Percentiles rank a stretch among this genome's conserved stretches.
These are phyloP conservation scores for Fomitiporia mediterranea DNA, from an alignment of 1,284 basidiomycete species.

Conservation along the genomic window DNA sequence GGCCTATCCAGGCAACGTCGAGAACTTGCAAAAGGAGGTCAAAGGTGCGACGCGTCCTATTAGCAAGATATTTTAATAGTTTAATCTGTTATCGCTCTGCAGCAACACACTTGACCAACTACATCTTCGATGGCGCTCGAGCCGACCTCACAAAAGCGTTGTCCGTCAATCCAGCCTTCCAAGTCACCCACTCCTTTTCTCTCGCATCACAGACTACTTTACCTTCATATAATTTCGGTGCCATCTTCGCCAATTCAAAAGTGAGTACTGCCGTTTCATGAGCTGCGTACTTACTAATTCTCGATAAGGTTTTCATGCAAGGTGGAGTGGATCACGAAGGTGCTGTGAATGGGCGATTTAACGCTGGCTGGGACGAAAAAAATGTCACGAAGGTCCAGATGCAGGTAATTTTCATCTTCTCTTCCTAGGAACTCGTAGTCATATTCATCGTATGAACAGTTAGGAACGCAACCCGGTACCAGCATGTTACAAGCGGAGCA, in stretches of 20 bases:
- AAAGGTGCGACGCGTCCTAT: slow-evolving; percentile 53
- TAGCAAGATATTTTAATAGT: too few species aligned
- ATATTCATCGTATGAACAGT: slow-evolving; percentile 20
- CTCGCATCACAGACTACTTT: slow-evolving; percentile 74
- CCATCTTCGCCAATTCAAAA: slow-evolving; percentile 84
- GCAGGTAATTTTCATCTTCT: slow-evolving; percentile 52
- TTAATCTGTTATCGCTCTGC: too few species aligned
- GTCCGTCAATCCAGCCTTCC: slow-evolving; percentile 93
- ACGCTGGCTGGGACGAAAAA: slow-evolving; percentile 81
- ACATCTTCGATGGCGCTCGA: slow-evolving; percentile 94
- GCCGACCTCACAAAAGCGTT: slow-evolving; percentile 95
- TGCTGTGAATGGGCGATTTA: slow-evolving; percentile 84
- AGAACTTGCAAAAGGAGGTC: slow-evolving; percentile 88
- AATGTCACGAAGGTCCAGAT: slow-evolving; percentile 88
- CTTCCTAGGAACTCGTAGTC: not conserved
- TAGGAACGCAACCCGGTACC: slow-evolving; percentile 51
- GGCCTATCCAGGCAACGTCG: slow-evolving; percentile 84
- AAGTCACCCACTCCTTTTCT: slow-evolving; percentile 95
- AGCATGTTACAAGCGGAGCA: slow-evolving; percentile 94
- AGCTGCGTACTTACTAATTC: slow-evolving; percentile 21
- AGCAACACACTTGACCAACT: slow-evolving; percentile 93
- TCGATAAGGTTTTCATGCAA: slow-evolving; percentile 79
- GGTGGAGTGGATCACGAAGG: slow-evolving; percentile 93
- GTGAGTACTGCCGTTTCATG: slow-evolving; percentile 38
- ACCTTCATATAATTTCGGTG: slow-evolving; percentile 91